Percentiles rank a stretch among this genome's conserved stretches.
Conservation (phyloP, 2,329 filamentous ascomycete species). For the Cytospora mali region DNA sequence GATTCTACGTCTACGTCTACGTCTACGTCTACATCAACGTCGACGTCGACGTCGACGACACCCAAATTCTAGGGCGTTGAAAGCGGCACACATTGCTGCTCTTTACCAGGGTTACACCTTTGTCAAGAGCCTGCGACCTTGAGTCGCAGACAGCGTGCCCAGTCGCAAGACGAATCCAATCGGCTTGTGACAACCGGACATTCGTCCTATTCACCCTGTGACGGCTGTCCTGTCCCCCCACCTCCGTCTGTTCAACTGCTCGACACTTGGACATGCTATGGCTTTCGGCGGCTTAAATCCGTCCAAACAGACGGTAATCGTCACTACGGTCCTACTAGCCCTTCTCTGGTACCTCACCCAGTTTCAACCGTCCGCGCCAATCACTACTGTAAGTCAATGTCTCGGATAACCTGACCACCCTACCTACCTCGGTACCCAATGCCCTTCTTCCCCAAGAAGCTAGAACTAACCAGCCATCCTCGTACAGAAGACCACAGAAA, state of each 20-base stretch:
- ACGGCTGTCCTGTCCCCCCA: not conserved
- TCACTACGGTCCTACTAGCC: slow-evolving; percentile 21
- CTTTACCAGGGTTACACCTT: not conserved
- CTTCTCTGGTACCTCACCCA: slow-evolving; percentile 23
- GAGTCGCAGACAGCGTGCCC: not conserved
- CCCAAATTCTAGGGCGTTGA: not conserved
- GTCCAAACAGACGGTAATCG: slow-evolving; percentile 27
- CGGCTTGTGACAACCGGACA: slow-evolving; percentile 6
- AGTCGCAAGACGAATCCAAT: not conserved
- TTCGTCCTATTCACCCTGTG: slow-evolving; percentile 3
- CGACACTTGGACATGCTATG: slow-evolving; percentile 23
- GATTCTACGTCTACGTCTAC: not conserved
- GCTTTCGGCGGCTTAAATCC: slow-evolving; percentile 24
- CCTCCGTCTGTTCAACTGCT: not conserved
- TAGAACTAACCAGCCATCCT: not conserved
- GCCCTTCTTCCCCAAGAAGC: too few species aligned
- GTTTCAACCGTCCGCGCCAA: slow-evolving; percentile 12
- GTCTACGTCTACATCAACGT: not conserved
- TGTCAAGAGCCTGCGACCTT: not conserved
- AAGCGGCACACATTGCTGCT: not conserved
- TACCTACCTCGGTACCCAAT: not conserved
- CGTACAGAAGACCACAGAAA: not conserved
- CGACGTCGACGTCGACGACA: not conserved
- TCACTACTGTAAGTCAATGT: slow-evolving; percentile 22
- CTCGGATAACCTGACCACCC: not conserved